phyloP scores from a whole-genome alignment of 2,329 filamentous ascomycete genomes.

The Dichotomopilus funicola region DNA sequence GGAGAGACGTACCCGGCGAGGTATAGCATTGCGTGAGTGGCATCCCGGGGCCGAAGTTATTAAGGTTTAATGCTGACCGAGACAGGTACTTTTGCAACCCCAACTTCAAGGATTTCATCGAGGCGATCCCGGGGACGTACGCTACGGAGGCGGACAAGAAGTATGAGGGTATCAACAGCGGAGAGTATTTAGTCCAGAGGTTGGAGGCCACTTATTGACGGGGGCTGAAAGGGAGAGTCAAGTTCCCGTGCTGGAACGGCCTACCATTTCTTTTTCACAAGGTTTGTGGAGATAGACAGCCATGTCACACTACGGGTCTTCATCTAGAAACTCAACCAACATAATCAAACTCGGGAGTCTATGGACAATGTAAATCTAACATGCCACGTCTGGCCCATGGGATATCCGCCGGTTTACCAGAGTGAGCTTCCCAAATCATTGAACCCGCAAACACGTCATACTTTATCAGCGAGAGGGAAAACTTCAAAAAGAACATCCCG shows the following conservation, averaged over 20 bases:
- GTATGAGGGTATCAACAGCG: conserved; percentile 70
- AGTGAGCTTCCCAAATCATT: too few species aligned
- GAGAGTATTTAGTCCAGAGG: conserved; percentile 73
- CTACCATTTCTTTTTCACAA: neutral
- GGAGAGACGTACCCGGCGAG: conserved; percentile 61
- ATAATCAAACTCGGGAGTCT: too few species aligned
- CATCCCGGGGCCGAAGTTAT: neutral
- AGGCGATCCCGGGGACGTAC: conserved; percentile 75
- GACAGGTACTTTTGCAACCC: conserved; percentile 79
- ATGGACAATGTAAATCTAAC: too few species aligned
- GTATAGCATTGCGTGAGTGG: conserved; percentile 75
- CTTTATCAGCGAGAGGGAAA: too few species aligned
- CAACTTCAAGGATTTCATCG: conserved; percentile 68
- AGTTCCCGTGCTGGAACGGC: too few species aligned
- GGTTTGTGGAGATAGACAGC: neutral
- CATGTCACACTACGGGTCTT: too few species aligned
- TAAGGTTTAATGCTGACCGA: neutral
- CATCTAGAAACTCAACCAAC: too few species aligned
- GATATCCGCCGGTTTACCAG: too few species aligned
- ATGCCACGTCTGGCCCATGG: too few species aligned
- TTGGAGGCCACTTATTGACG: conserved; percentile 64
- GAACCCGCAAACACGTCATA: too few species aligned
- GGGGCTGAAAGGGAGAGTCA: neutral
- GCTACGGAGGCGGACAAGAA: conserved; percentile 60
- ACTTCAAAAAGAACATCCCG: too few species aligned